A percentile compares a stretch with the other conserved stretches of the same genome.
Evolutionary conservation across 306 rosid species (phyloP).

Genomic region (Quercus aquifolioides): DNA sequence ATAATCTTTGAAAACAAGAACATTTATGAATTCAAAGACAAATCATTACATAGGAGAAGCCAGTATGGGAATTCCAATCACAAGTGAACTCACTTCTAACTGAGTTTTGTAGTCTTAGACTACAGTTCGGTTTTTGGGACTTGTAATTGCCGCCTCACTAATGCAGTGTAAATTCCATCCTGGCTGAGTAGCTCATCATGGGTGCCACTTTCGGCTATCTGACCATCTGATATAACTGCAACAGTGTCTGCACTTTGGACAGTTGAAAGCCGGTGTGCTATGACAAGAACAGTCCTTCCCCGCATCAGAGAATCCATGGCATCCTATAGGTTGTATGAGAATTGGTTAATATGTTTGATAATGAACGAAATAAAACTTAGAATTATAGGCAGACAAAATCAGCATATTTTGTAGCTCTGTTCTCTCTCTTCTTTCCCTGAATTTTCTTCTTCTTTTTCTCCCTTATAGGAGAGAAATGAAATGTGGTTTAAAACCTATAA

Average conservation of each 20-base stretch:
- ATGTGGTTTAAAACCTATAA: too few species aligned
- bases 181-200: constrained; percentile 60
- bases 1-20: neutral
- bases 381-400: neutral
- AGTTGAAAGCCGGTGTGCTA: constrained; percentile 75
- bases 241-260: constrained; percentile 59
- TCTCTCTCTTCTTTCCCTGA: neutral
- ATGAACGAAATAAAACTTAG: neutral
- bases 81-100: neutral
- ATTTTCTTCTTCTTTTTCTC: neutral
- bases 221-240: constrained; percentile 65
- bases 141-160: constrained; percentile 57
- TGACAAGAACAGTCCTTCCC: constrained; percentile 69
- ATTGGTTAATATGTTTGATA: neutral
- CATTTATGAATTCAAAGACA: neutral
- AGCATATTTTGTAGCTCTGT: neutral
- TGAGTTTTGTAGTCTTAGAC: neutral
- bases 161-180: constrained; percentile 55
- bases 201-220: constrained; percentile 58
- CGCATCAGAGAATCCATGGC: constrained; percentile 76
- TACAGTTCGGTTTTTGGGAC: constrained; percentile 38
- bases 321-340: constrained; percentile 36
- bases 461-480: too few species aligned
- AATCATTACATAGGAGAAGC: neutral
- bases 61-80: neutral